These are phyloP conservation scores for Ophiostoma angusticollis DNA, from an alignment of 2,329 filamentous ascomycete genomes.

Conservation along the genomic window DNA sequence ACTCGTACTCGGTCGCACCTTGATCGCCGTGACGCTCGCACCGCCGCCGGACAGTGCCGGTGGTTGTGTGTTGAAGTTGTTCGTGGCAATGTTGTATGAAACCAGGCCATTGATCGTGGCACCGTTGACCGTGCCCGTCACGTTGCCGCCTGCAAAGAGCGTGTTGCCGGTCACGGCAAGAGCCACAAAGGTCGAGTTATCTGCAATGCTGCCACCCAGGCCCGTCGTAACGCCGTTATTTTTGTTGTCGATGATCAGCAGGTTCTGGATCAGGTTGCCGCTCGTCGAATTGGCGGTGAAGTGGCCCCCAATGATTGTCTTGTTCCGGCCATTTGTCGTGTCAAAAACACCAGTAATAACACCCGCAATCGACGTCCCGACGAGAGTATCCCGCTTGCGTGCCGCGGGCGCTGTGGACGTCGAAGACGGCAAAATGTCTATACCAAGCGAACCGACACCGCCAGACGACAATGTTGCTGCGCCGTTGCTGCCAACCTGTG, in stretches of 20 bases:
- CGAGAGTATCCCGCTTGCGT: slow-evolving; percentile 34
- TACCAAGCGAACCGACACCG: slow-evolving; percentile 41
- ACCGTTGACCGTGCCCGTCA: slow-evolving; percentile 57
- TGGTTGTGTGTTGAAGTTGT: slow-evolving; percentile 57
- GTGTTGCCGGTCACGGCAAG: slow-evolving; percentile 53
- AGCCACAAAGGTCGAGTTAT: slow-evolving; percentile 62
- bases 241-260: slow-evolving; percentile 71
- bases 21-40: slow-evolving; percentile 64
- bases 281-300: slow-evolving; percentile 61
- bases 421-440: slow-evolving; percentile 36
- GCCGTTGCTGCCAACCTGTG: slow-evolving; percentile 59
- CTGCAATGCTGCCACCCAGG: slow-evolving; percentile 50
- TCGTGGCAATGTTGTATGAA: slow-evolving; percentile 59
- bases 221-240: slow-evolving; percentile 55
- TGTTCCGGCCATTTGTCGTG: slow-evolving; percentile 49
- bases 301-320: slow-evolving; percentile 79
- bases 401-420: slow-evolving; percentile 23
- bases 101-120: slow-evolving; percentile 59
- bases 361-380: slow-evolving; percentile 38
- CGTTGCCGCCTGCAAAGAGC: slow-evolving; percentile 70
- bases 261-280: slow-evolving; percentile 61
- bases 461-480: slow-evolving; percentile 51
- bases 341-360: slow-evolving; percentile 75
- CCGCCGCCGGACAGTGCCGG: slow-evolving; percentile 58
- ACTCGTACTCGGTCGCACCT: slow-evolving; percentile 52